phyloP scores from a whole-genome alignment of 352 stramenopile genomes.

The Thalassiosira hispida region DNA sequence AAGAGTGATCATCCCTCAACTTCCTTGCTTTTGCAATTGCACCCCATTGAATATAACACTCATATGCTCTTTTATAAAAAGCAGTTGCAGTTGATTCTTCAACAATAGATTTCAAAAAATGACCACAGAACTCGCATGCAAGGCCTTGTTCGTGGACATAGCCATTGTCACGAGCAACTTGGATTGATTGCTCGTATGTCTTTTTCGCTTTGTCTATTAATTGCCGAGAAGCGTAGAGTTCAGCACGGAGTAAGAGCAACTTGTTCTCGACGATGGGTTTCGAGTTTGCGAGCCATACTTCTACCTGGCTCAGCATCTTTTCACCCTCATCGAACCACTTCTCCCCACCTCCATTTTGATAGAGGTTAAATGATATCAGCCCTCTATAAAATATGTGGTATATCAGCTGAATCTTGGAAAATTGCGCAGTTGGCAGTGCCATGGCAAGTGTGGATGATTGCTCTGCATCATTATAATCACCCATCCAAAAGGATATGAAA shows the following conservation, averaged over 20 bases:
- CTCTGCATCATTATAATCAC: not conserved
- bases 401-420: not conserved
- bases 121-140: constrained; percentile 10
- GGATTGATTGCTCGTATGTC: constrained; percentile 11
- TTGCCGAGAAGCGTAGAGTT: not conserved
- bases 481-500: not conserved
- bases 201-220: not conserved
- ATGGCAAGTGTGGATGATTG: not conserved
- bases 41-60: constrained; percentile 21
- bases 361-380: constrained; percentile 1
- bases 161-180: constrained; percentile 8
- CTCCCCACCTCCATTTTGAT: not conserved
- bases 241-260: constrained; percentile 6
- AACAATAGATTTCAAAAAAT: constrained; percentile 15
- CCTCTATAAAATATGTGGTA: not conserved
- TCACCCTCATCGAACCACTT: constrained; percentile 7
- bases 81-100: not conserved
- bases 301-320: not conserved
- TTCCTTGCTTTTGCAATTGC: constrained; percentile 1
- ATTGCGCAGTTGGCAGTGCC: not conserved
- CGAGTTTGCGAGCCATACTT: not conserved
- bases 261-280: constrained; percentile 12
- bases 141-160: constrained; percentile 18
- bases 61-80: constrained; percentile 9
- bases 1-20: not conserved